A percentile compares a stretch with the other conserved stretches of the same genome.
Evolutionary conservation across 23 red algal genomes (phyloP).

Genomic region (Gracilariopsis chorda): DNA sequence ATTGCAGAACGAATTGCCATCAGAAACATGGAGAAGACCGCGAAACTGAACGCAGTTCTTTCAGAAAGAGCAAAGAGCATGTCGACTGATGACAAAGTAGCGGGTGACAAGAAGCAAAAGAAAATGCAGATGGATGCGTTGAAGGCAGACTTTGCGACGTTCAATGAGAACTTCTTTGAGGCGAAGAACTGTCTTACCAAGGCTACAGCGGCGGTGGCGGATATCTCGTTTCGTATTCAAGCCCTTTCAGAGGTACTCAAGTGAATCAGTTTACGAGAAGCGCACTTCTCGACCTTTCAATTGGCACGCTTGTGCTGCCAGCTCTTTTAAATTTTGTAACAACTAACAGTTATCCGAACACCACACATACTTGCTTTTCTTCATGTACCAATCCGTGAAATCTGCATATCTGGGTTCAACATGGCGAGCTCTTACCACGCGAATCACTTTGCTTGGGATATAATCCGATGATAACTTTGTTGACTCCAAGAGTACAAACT

Average conservation of each 20-base stretch:
- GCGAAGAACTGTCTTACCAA: slow-evolving; percentile 33
- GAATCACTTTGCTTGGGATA: too few species aligned
- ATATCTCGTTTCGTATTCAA: slow-evolving; percentile 55
- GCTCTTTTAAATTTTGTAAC: too few species aligned
- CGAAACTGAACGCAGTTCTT: slow-evolving; percentile 38
- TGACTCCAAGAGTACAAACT: too few species aligned
- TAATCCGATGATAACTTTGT: too few species aligned
- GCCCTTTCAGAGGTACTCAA: slow-evolving; percentile 50
- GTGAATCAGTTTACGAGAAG: too few species aligned
- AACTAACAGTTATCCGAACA: too few species aligned
- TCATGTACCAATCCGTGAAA: too few species aligned
- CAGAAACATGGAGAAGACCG: slow-evolving; percentile 39
- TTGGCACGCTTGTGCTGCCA: too few species aligned
- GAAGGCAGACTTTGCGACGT: slow-evolving; percentile 33
- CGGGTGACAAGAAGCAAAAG: background rate
- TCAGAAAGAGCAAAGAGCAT: background rate
- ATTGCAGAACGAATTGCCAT: slow-evolving; percentile 52
- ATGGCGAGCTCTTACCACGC: too few species aligned
- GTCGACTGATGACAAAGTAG: background rate
- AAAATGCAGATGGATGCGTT: slow-evolving; percentile 35
- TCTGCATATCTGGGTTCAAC: too few species aligned
- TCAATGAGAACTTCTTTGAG: slow-evolving; percentile 47
- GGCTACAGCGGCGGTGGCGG: slow-evolving; percentile 43
- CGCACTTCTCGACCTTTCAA: too few species aligned
- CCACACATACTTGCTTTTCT: too few species aligned